Evolutionary conservation across 2,329 filamentous ascomycete genomes (phyloP), one percentile per base, ranked within the genome.

Genomic region (Aspergillus niger): DNA sequence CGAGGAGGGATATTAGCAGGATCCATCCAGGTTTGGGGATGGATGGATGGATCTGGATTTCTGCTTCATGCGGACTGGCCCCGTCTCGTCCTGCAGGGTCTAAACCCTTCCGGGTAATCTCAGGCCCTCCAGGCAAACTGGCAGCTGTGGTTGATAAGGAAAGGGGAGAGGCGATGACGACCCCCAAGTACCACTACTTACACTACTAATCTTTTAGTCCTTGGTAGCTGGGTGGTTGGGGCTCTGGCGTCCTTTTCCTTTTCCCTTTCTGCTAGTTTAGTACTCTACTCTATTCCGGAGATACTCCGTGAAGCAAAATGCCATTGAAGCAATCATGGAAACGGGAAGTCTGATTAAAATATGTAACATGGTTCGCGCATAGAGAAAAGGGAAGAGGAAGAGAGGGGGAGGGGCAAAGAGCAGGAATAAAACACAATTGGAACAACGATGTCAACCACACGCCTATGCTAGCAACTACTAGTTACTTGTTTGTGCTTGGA

Each of bases 21-120:
- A 47, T 36, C 53, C 41, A 55, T 55, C 39, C 53, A 32, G 53
- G 53, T 55, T 55, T 28, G 28, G 26, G 24, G 39, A 55, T 28
- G 39, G 39, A 55, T 28, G 39, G 39, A 43, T 52, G 52, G 38
- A 44, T 44, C 52, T 55, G 41, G 52, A n/a, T 24, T 41, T 30
- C 8, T n/a, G 32, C 32, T 39, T 53, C 7, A 32, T 17, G 24
- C 26, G 47, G 47, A 30, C 47, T 50, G 47, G 47, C 47, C 47
- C 47, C 24, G 47, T 30, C 47, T 36, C 32, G 5, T 13, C 10
- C 32, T 36, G 32, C 47, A 50, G 26, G 15, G 24, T 15, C 26
- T 50, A 50, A 8, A 17, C 47, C n/a, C 13, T 6, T 30, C 24
- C 8, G 47, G 26, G 24, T 50, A 32, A n/a, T 32, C 17, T 28